A percentile compares a stretch with the other conserved stretches of the same genome.
phyloP scores from a whole-genome alignment of 805 yeast species.

The Nakazawaea laoshanensis region DNA sequence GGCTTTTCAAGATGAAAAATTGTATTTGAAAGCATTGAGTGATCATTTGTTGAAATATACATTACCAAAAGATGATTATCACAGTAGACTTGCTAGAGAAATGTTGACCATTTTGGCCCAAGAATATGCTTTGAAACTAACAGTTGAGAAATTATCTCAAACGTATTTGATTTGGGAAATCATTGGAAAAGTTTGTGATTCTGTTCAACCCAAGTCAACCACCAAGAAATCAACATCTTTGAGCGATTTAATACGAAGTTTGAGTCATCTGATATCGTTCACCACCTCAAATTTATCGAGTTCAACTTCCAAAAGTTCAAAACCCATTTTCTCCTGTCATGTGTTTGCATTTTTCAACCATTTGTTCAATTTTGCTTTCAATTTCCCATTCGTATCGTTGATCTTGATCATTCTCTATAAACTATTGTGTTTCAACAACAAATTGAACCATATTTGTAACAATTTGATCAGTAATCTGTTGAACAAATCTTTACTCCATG shows the following conservation, averaged over 20 bases:
- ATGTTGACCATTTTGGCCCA: slow-evolving; percentile 31
- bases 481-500: slow-evolving; percentile 15
- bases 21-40: slow-evolving; percentile 27
- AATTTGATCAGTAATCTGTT: slow-evolving; percentile 19
- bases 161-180: slow-evolving; percentile 46
- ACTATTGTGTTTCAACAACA: slow-evolving; percentile 12
- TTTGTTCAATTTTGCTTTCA: slow-evolving; percentile 12
- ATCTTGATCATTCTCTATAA: slow-evolving; percentile 9
- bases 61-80: slow-evolving; percentile 31
- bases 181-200: slow-evolving; percentile 15
- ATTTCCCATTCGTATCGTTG: slow-evolving; percentile 14
- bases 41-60: slow-evolving; percentile 24
- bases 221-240: slow-evolving; percentile 10
- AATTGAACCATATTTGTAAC: slow-evolving; percentile 16
- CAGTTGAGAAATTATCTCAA: slow-evolving; percentile 35
- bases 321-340: slow-evolving; percentile 11
- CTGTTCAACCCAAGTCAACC: not conserved
- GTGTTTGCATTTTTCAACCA: slow-evolving; percentile 16
- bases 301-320: not conserved
- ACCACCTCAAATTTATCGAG: slow-evolving; percentile 18
- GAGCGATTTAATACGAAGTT: slow-evolving; percentile 11
- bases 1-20: slow-evolving; percentile 5
- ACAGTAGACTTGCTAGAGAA: slow-evolving; percentile 28
- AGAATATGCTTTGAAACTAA: slow-evolving; percentile 32
- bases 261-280: slow-evolving; percentile 20